Evolutionary conservation across 169 alveolate genomes (phyloP).

Genomic region (Plasmodium ovale): DNA sequence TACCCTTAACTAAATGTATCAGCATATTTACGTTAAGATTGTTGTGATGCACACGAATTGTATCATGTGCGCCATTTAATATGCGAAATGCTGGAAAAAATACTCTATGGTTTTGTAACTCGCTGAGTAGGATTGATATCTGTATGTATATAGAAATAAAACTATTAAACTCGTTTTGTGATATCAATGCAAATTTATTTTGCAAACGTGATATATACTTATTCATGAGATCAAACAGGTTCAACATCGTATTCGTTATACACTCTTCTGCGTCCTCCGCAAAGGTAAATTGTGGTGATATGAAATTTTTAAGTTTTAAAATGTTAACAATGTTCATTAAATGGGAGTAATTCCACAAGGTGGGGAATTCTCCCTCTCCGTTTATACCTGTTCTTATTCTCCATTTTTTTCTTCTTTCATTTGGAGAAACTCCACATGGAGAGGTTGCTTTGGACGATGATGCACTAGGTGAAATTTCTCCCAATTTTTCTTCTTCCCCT

Average conservation of each 20-base stretch:
- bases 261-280: conserved; percentile 1
- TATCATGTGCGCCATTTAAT: conserved; percentile 3
- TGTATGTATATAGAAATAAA: conserved; percentile 40
- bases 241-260: not conserved
- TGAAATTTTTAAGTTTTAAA: conserved; percentile 8
- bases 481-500: not conserved
- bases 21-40: conserved; percentile 34
- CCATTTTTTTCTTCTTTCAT: not conserved
- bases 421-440: too few relatives aligned
- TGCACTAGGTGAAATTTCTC: too few relatives aligned
- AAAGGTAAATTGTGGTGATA: not conserved
- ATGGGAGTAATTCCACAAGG: conserved; percentile 35
- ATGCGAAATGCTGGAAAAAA: not conserved
- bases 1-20: conserved; percentile 24
- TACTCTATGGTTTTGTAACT: not conserved
- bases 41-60: not conserved
- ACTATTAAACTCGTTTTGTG: conserved; percentile 51
- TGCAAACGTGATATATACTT: not conserved
- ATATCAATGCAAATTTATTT: not conserved
- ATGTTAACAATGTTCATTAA: conserved; percentile 33
- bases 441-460: too few relatives aligned
- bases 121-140: conserved; percentile 7
- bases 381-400: too few relatives aligned
- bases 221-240: not conserved
- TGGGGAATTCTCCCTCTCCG: not conserved